A percentile compares a stretch with the other conserved stretches of the same genome.
Conservation (phyloP, 225 moss, liverwort and hornwort genomes). For the Marchantia polymorpha region DNA sequence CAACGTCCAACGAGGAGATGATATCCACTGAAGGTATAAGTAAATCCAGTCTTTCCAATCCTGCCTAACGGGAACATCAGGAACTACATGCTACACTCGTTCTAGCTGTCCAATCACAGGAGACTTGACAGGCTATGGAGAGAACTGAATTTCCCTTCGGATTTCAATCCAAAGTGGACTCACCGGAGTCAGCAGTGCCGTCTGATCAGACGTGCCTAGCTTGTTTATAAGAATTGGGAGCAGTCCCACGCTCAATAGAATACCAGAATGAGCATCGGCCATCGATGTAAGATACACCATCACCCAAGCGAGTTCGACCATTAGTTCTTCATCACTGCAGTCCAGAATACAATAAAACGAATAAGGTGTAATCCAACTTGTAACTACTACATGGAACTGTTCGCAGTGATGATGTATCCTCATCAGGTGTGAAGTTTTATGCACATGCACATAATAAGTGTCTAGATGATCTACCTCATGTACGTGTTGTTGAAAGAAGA, state of each 20-base stretch:
- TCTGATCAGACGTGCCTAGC: conserved; percentile 59
- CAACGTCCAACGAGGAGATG: too few species aligned
- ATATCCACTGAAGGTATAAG: too few species aligned
- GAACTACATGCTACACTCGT: too few species aligned
- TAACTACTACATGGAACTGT: background rate
- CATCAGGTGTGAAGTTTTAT: background rate
- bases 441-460: background rate
- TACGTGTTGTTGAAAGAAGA: conserved; percentile 12
- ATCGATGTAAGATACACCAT: conserved; percentile 88
- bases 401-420: background rate
- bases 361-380: background rate
- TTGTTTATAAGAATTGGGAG: conserved; percentile 68
- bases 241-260: conserved; percentile 65
- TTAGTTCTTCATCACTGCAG: conserved; percentile 85
- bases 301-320: conserved; percentile 90
- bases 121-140: too few species aligned
- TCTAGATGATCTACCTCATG: conserved; percentile 3
- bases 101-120: too few species aligned
- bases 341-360: background rate
- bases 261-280: conserved; percentile 71
- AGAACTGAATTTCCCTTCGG: too few species aligned
- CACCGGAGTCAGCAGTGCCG: conserved; percentile 75
- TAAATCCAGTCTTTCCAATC: too few species aligned
- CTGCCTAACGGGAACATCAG: too few species aligned
- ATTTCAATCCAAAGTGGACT: background rate